Evolutionary conservation across 495 filamentous ascomycete species (phyloP).

Genomic region (Daldinia loculata): DNA sequence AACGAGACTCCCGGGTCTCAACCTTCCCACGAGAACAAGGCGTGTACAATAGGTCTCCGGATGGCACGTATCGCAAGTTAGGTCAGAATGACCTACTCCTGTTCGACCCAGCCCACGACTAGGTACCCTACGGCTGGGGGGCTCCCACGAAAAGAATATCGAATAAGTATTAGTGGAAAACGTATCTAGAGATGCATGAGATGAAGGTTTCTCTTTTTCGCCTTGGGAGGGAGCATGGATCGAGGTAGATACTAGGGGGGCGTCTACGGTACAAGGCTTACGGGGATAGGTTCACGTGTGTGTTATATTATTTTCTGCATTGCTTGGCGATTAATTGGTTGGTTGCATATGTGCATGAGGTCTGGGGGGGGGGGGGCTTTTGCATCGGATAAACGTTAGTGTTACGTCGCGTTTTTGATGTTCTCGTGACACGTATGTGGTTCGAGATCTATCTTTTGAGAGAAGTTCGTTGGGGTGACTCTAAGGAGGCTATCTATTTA

Average conservation of each 20-base stretch:
- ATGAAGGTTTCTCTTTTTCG: not conserved
- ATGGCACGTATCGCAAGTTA: conserved; percentile 23
- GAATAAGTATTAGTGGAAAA: not conserved
- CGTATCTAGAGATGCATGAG: not conserved
- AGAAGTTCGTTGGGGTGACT: no score
- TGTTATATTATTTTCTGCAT: not conserved
- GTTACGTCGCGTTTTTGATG: not conserved
- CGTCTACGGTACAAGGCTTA: not conserved
- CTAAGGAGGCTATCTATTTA: no score
- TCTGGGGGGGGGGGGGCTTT: not conserved
- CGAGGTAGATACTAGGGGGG: not conserved
- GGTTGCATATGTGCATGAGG: not conserved
- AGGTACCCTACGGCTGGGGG: not conserved
- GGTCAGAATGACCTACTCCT: not conserved
- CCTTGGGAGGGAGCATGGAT: not conserved
- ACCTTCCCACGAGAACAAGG: conserved; percentile 12
- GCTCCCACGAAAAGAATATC: not conserved
- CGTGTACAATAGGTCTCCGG: conserved; percentile 14
- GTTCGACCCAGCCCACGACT: not conserved
- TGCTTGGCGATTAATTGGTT: conserved; percentile 1
- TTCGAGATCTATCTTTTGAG: not conserved
- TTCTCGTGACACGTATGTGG: not conserved
- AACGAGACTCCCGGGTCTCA: conserved; percentile 27
- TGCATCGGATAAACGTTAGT: not conserved
- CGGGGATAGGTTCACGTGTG: not conserved